A percentile compares a stretch with the other conserved stretches of the same genome.
Conservation (phyloP, 768 basidiomycete genomes). For the Daedaleopsis nitida region DNA sequence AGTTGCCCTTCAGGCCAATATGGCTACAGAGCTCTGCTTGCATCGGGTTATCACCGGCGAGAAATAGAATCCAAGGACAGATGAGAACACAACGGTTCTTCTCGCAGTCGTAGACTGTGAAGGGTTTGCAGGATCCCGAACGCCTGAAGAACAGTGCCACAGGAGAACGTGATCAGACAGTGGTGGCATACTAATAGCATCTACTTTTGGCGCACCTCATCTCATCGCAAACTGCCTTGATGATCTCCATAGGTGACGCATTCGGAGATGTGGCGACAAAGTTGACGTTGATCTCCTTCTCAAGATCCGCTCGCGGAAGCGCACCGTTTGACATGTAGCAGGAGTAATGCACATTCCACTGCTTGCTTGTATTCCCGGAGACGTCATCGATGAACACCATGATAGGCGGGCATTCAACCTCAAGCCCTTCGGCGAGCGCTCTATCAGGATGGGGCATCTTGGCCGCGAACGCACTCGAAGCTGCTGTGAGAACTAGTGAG, state of each 20-base stretch:
- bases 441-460: conserved; percentile 27
- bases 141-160: no score
- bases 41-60: conserved; percentile 39
- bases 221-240: conserved; percentile 31
- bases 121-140: conserved; percentile 5
- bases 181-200: no score
- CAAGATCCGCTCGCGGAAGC: conserved; percentile 31
- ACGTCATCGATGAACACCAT: conserved; percentile 40
- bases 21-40: conserved; percentile 39
- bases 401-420: conserved; percentile 27
- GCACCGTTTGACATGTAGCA: conserved; percentile 36
- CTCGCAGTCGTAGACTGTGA: conserved; percentile 29
- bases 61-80: conserved; percentile 25
- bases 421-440: conserved; percentile 19
- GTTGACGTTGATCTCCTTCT: conserved; percentile 33
- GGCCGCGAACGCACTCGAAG: conserved; percentile 7
- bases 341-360: conserved; percentile 40
- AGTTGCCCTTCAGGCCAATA: conserved; percentile 34
- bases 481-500: conserved; percentile 4
- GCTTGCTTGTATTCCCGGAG: conserved; percentile 37
- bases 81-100: conserved; percentile 28
- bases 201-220: conserved; percentile 27
- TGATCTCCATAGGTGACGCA: conserved; percentile 36
- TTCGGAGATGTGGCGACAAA: conserved; percentile 38
- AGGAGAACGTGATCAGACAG: no score